Evolutionary conservation across 148 eudicot species (phyloP).

Genomic region (Chenopodium quinoa): DNA sequence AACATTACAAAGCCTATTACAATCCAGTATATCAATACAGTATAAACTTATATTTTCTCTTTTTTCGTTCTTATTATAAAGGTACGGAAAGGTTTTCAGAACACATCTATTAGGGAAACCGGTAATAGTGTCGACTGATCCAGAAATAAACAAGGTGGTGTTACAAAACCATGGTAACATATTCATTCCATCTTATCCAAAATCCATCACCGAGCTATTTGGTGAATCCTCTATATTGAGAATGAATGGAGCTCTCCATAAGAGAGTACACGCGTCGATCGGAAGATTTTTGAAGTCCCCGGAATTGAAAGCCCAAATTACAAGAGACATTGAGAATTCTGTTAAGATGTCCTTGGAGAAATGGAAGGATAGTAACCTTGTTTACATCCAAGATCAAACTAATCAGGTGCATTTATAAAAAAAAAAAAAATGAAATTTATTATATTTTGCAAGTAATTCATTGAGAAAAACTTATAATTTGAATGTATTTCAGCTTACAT

Average conservation of each 20-base stretch:
- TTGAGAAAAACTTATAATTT: too few species aligned
- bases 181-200: conserved; percentile 76
- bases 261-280: conserved; percentile 61
- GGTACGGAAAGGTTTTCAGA: conserved; percentile 85
- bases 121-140: conserved; percentile 83
- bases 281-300: conserved; percentile 80
- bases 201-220: conserved; percentile 66
- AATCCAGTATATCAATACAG: too few species aligned
- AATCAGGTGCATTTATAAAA: conserved; percentile 39
- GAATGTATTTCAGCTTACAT: conserved; percentile 47
- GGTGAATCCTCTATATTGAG: conserved; percentile 74
- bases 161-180: conserved; percentile 68
- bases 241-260: conserved; percentile 64
- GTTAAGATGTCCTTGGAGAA: conserved; percentile 46
- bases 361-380: conserved; percentile 42
- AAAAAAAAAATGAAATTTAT: too few species aligned
- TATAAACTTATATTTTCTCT: too few species aligned
- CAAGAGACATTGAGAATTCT: conserved; percentile 50
- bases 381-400: conserved; percentile 81
- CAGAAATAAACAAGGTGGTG: conserved; percentile 69
- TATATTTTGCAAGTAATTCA: too few species aligned
- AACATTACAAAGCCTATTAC: too few species aligned
- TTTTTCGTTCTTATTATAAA: conserved; percentile 12
- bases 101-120: conserved; percentile 78
- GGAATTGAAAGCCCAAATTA: conserved; percentile 54